These are phyloP conservation scores for Fagopyrum homotropicum DNA, from an alignment of 148 eudicot genomes.

Conservation along the genomic window DNA sequence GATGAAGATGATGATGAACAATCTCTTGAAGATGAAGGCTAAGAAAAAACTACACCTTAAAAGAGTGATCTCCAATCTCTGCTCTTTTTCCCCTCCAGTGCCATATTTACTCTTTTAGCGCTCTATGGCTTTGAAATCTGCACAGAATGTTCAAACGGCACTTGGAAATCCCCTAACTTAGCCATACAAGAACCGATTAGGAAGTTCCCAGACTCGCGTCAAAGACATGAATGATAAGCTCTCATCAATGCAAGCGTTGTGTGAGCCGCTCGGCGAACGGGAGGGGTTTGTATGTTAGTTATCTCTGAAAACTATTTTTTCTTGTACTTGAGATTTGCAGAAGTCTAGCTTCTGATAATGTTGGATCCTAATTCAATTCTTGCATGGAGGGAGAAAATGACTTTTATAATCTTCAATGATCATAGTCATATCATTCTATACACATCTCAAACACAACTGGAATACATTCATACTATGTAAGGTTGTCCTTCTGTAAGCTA, in stretches of 20 bases:
- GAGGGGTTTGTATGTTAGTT: constrained; percentile 11
- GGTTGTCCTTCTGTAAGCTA: too few species aligned
- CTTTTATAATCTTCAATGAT: background rate
- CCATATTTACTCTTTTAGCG: background rate
- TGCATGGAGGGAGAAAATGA: constrained; percentile 5
- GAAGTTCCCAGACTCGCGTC: background rate
- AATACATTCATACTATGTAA: background rate
- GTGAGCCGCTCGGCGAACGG: constrained; percentile 5
- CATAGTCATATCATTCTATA: background rate
- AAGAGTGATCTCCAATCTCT: background rate
- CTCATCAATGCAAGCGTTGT: background rate
- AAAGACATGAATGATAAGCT: background rate
- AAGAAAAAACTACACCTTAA: background rate
- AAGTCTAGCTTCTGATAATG: background rate
- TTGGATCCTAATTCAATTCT: constrained; percentile 7
- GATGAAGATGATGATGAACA: constrained; percentile 63
- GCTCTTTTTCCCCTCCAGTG: background rate
- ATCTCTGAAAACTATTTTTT: background rate
- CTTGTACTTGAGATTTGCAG: constrained; percentile 5
- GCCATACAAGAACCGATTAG: constrained; percentile 1
- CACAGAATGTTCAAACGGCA: background rate
- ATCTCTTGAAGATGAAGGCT: constrained; percentile 44
- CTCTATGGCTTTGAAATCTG: constrained; percentile 4
- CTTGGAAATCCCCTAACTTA: background rate
- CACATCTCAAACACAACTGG: background rate